phyloP scores from a whole-genome alignment of 441 rosid genomes.

The Pelargonium myrrhifolium region DNA sequence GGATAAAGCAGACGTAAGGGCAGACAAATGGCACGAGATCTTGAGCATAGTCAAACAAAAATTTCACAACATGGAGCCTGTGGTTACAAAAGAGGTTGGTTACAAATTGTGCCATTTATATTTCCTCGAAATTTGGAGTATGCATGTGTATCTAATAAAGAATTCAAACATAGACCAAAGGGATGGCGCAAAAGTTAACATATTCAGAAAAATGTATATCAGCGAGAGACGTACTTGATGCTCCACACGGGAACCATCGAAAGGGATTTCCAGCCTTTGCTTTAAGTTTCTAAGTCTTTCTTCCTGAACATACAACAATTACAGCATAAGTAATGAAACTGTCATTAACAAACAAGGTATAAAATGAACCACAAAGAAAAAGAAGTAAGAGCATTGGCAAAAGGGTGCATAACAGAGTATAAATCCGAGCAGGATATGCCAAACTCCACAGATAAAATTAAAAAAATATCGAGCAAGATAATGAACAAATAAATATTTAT shows the following conservation, averaged over 20 bases:
- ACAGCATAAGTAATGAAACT: neutral
- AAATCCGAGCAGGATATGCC: neutral
- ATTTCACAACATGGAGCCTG: neutral
- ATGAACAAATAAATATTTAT: neutral
- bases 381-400: no score
- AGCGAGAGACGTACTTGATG: neutral
- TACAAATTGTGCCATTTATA: neutral
- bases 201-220: neutral
- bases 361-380: neutral
- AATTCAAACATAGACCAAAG: neutral
- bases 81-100: neutral
- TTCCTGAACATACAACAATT: slow-evolving; percentile 1
- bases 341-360: neutral
- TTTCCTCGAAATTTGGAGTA: neutral
- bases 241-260: neutral
- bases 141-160: neutral
- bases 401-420: no score
- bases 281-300: neutral
- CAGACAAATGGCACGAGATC: neutral
- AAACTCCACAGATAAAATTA: neutral
- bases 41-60: neutral
- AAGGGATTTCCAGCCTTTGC: slow-evolving; percentile 2
- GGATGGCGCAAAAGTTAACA: neutral
- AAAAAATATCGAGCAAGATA: neutral
- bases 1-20: neutral